Percentiles rank a stretch among this genome's conserved stretches.
Conservation (phyloP, 2,329 filamentous ascomycete genomes). For the Amesomyces nigricolor region DNA sequence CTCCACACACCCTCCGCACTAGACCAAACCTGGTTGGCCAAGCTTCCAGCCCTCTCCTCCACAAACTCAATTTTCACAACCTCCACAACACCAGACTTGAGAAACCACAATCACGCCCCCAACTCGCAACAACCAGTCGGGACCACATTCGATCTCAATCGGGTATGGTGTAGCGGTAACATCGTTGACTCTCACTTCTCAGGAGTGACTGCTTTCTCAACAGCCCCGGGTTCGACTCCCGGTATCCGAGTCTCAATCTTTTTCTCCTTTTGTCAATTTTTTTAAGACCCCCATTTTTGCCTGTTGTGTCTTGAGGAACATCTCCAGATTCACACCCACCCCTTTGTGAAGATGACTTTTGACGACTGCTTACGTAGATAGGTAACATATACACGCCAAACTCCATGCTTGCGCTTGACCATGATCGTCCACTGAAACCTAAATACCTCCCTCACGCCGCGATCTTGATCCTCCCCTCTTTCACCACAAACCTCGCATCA, state of each 20-base stretch:
- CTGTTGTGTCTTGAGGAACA: too few relatives aligned
- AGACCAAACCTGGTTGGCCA: too few relatives aligned
- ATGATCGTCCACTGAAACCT: too few relatives aligned
- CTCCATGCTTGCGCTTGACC: too few relatives aligned
- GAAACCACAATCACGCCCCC: not conserved
- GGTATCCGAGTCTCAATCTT: conserved; percentile 7
- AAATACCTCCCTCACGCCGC: too few relatives aligned
- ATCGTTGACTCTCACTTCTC: conserved; percentile 8
- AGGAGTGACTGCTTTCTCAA: conserved; percentile 1
- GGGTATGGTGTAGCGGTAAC: conserved; percentile 11
- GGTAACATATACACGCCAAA: too few relatives aligned
- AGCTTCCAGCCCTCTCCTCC: too few relatives aligned
- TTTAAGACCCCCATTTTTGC: not conserved
- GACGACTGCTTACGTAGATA: too few relatives aligned
- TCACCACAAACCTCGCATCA: conserved; percentile 9
- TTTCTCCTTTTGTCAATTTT: not conserved
- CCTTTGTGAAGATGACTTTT: too few relatives aligned
- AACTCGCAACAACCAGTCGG: not conserved
- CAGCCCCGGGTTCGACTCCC: conserved; percentile 10
- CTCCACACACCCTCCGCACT: too few relatives aligned
- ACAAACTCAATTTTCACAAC: not conserved
- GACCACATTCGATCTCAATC: conserved; percentile 1
- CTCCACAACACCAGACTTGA: not conserved
- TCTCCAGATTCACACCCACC: too few relatives aligned
- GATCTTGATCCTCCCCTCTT: not conserved